These are phyloP conservation scores for Rhizopogon vulgaris DNA, from an alignment of 768 basidiomycete species.

Conservation along the genomic window DNA sequence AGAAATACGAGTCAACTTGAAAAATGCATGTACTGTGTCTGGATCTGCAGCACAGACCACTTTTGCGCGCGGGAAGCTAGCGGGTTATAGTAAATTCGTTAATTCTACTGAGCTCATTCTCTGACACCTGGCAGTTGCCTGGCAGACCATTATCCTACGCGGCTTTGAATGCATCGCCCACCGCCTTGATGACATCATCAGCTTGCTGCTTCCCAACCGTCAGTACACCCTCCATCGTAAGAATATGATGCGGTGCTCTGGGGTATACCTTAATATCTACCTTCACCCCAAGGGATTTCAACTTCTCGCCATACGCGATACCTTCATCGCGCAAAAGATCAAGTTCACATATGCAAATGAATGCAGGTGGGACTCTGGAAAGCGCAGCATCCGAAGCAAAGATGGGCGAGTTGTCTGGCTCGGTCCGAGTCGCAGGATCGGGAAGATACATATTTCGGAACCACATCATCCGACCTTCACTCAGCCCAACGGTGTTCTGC, in stretches of 20 bases:
- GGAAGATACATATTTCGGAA: slow-evolving; percentile 65
- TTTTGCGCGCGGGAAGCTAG: too few species aligned
- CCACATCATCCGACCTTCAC: slow-evolving; percentile 63
- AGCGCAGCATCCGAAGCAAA: slow-evolving; percentile 56
- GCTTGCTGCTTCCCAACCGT: slow-evolving; percentile 30
- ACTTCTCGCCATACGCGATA: slow-evolving; percentile 52
- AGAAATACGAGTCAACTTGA: too few species aligned
- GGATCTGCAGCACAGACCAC: too few species aligned
- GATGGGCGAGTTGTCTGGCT: slow-evolving; percentile 67
- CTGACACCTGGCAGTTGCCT: too few species aligned
- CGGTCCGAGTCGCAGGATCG: slow-evolving; percentile 46
- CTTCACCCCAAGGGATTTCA: slow-evolving; percentile 46
- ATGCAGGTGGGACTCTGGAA: slow-evolving; percentile 46
- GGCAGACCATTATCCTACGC: neutral
- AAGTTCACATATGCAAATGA: slow-evolving; percentile 57
- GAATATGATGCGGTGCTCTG: slow-evolving; percentile 50
- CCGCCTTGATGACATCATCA: slow-evolving; percentile 14
- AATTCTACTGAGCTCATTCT: too few species aligned
- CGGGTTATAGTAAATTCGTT: too few species aligned
- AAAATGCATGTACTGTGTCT: too few species aligned
- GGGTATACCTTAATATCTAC: slow-evolving; percentile 31
- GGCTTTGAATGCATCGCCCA: slow-evolving; percentile 14
- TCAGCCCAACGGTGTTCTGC: slow-evolving; percentile 51
- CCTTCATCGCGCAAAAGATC: slow-evolving; percentile 69
- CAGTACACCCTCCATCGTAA: slow-evolving; percentile 59